Base-by-base conservation (phyloP, 495 filamentous ascomycete species). In the Alectoria sarmentosa region DNA sequence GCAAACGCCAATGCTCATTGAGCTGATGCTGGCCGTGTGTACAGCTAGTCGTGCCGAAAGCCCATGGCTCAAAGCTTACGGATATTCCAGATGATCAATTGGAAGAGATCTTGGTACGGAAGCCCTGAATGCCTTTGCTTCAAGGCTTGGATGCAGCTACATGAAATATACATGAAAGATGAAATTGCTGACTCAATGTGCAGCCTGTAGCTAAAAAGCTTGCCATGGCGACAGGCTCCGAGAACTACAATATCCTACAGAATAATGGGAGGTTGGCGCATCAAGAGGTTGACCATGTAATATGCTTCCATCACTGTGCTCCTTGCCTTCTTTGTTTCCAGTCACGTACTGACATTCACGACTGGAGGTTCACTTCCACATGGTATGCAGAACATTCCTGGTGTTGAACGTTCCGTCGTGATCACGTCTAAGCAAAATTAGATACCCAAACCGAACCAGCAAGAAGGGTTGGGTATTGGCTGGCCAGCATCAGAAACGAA, bases 231-330 rank as follows among this genome's bases (percentile, higher is more conserved):
- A 84, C 82, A 17, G 89, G 89, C 10, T 88, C 90, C 23, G 75
- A 76, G 37, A 82, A 98, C 71, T 99, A 88, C 80, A 99, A 99
- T 72, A 81, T 99, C 60, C 77, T 99, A 66, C 94, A 99, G 80
- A 99, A 99, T 78, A 99, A 99, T 72, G 94, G 94, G 34, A 77
- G 83, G 28, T 81, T 90, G 72, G 94, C 94, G n/a, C 95, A 99
- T 77, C 94, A 99, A 77, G 80, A 87, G 61, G 95, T 99, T 65
- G 89, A 88, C 67, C 94, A 99, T 78, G 94, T 95, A n/a, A 77
- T 76, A 85, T 78, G 64, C 30, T 44, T 30, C 34, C 7, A 9
- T 39, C 30, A 55, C 28, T 34, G 19, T 21, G 52, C 52, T 32
- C 28, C 48, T 21, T 2, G 30, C n/a, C 1, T 37, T 38, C 13